These are phyloP conservation scores for Orbilia oligospora DNA, from an alignment of 2,329 filamentous ascomycete genomes.

Conservation along the genomic window DNA sequence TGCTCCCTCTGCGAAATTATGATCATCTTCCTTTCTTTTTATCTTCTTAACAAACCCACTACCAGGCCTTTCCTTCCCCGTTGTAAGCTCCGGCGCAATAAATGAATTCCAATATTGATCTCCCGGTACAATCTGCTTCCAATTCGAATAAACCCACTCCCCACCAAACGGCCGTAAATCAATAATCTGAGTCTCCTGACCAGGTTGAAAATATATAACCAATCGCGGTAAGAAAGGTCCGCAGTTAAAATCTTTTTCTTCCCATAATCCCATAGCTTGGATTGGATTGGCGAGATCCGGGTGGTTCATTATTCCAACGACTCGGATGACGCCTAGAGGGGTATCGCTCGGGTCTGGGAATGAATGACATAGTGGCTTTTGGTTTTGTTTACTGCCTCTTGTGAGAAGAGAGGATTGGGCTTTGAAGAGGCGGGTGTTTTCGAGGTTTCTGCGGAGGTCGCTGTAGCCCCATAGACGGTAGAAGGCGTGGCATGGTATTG, in stretches of 20 bases:
- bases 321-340: slow-evolving; percentile 15
- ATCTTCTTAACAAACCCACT: slow-evolving; percentile 41
- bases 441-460: slow-evolving; percentile 23
- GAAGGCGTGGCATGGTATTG: slow-evolving; percentile 27
- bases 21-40: slow-evolving; percentile 1
- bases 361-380: slow-evolving; percentile 27
- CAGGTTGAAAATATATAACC: slow-evolving; percentile 33
- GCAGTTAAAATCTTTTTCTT: slow-evolving; percentile 40
- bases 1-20: neutral
- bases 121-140: slow-evolving; percentile 37
- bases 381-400: neutral
- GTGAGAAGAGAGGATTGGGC: slow-evolving; percentile 22
- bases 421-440: slow-evolving; percentile 6
- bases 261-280: slow-evolving; percentile 39
- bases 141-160: slow-evolving; percentile 48
- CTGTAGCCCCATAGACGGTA: slow-evolving; percentile 44
- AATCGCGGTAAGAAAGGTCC: slow-evolving; percentile 6
- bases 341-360: slow-evolving; percentile 19
- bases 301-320: slow-evolving; percentile 46
- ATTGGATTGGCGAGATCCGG: slow-evolving; percentile 12
- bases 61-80: neutral
- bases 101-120: slow-evolving; percentile 19
- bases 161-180: slow-evolving; percentile 35
- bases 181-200: slow-evolving; percentile 25
- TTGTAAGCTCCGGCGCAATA: slow-evolving; percentile 24